phyloP scores from a whole-genome alignment of 305 asterid genomes.

The Solanum hybrid region DNA sequence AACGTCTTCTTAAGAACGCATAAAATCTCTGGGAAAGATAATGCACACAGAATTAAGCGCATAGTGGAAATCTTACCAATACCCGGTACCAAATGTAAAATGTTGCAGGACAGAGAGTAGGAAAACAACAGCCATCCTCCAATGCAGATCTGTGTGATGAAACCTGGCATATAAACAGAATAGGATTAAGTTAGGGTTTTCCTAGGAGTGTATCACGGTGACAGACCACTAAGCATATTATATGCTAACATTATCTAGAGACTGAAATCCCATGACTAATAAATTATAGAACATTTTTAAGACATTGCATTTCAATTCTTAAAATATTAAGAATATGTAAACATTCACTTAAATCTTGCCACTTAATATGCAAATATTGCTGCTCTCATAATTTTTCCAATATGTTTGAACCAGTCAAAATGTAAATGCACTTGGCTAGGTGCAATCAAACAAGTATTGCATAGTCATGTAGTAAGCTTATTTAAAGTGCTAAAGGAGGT shows the following conservation, averaged over 20 bases:
- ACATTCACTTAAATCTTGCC: neutral
- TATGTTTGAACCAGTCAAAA: neutral
- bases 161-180: slow-evolving; percentile 38
- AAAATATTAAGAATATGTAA: neutral
- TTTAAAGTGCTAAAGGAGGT: neutral
- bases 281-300: neutral
- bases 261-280: neutral
- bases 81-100: slow-evolving; percentile 69
- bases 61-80: slow-evolving; percentile 41
- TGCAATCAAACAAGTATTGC: neutral
- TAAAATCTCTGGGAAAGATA: slow-evolving; percentile 1
- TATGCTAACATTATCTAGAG: neutral
- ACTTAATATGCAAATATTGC: neutral
- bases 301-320: neutral
- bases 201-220: neutral
- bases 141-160: slow-evolving; percentile 30
- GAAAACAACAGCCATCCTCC: slow-evolving; percentile 42
- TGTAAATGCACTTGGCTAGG: neutral
- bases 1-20: slow-evolving; percentile 5
- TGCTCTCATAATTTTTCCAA: neutral
- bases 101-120: slow-evolving; percentile 62
- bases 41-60: slow-evolving; percentile 5
- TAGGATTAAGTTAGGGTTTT: slow-evolving; percentile 10
- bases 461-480: neutral
- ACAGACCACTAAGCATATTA: neutral